Percentiles rank a stretch among this genome's conserved stretches.
These are phyloP conservation scores for Xylaria polymorpha DNA, from an alignment of 2,329 filamentous ascomycete genomes.

Conservation along the genomic window DNA sequence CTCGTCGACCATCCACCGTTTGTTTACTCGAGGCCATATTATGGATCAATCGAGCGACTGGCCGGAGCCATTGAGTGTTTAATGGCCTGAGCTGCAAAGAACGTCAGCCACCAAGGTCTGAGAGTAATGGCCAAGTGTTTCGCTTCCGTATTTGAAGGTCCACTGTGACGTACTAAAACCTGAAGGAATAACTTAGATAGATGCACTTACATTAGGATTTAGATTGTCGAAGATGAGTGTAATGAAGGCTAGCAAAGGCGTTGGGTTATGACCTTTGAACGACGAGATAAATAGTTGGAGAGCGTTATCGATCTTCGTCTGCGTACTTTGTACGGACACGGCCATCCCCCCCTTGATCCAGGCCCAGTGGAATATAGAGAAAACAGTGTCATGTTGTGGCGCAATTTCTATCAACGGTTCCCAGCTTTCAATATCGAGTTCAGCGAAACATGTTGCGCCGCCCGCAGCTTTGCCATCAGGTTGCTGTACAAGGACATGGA, in stretches of 20 bases:
- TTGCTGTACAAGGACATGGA: slow-evolving; percentile 66
- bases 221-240: slow-evolving; percentile 63
- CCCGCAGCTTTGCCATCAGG: slow-evolving; percentile 59
- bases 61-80: slow-evolving; percentile 65
- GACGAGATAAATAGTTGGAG: slow-evolving; percentile 56
- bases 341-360: slow-evolving; percentile 64
- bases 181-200: not conserved
- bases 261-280: slow-evolving; percentile 65
- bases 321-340: slow-evolving; percentile 44
- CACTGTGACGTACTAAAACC: not conserved
- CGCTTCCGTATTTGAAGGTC: not conserved
- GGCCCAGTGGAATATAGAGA: slow-evolving; percentile 67
- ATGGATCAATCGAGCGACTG: slow-evolving; percentile 61
- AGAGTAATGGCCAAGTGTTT: not conserved
- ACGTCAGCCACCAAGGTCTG: slow-evolving; percentile 32
- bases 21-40: slow-evolving; percentile 67
- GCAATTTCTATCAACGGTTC: slow-evolving; percentile 68
- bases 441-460: slow-evolving; percentile 51
- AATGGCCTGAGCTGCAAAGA: slow-evolving; percentile 58
- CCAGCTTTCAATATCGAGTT: slow-evolving; percentile 61
- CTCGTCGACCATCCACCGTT: slow-evolving; percentile 64
- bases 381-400: slow-evolving; percentile 62
- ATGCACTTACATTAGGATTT: slow-evolving; percentile 58
- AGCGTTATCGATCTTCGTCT: slow-evolving; percentile 58
- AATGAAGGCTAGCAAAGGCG: slow-evolving; percentile 69